Conservation (phyloP, 2,329 filamentous ascomycete genomes). For the Colletotrichum somersetense region DNA sequence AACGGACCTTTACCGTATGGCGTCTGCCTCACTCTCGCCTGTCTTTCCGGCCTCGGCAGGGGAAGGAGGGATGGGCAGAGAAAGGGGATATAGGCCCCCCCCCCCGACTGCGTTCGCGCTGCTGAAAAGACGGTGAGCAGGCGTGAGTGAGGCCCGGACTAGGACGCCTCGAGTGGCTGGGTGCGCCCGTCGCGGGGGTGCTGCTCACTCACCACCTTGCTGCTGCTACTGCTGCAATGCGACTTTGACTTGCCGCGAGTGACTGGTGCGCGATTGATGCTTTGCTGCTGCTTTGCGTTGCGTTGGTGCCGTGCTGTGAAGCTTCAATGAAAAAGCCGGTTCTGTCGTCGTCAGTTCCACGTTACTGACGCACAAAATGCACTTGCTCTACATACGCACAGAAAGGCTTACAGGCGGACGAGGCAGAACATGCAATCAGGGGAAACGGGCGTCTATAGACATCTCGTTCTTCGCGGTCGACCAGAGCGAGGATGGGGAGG, state of each 20-base stretch:
- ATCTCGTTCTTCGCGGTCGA: slow-evolving; percentile 12
- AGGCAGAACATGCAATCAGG: not conserved
- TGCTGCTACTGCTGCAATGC: slow-evolving; percentile 26
- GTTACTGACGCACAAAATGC: slow-evolving; percentile 1
- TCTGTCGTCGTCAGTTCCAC: slow-evolving; percentile 25
- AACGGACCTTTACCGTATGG: not conserved
- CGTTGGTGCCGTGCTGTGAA: not conserved
- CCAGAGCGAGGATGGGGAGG: slow-evolving; percentile 6
- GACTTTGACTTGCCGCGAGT: slow-evolving; percentile 11
- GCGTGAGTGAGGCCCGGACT: not conserved
- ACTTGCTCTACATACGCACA: not conserved
- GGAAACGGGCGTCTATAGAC: not conserved
- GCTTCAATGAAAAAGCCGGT: not conserved
- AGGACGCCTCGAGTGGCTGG: slow-evolving; percentile 14
- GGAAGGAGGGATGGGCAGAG: not conserved
- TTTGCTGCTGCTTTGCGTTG: no score
- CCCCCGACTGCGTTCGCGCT: not conserved
- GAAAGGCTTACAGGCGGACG: not conserved
- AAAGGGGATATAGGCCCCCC: no score
- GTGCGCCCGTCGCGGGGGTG: not conserved
- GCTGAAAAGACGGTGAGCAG: slow-evolving; percentile 39
- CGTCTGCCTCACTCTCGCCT: slow-evolving; percentile 9
- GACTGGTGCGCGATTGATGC: no score
- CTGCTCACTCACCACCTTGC: not conserved
- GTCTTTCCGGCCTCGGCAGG: slow-evolving; percentile 1